phyloP scores from a whole-genome alignment of 2,329 filamentous ascomycete genomes.

The Beauveria sp. region DNA sequence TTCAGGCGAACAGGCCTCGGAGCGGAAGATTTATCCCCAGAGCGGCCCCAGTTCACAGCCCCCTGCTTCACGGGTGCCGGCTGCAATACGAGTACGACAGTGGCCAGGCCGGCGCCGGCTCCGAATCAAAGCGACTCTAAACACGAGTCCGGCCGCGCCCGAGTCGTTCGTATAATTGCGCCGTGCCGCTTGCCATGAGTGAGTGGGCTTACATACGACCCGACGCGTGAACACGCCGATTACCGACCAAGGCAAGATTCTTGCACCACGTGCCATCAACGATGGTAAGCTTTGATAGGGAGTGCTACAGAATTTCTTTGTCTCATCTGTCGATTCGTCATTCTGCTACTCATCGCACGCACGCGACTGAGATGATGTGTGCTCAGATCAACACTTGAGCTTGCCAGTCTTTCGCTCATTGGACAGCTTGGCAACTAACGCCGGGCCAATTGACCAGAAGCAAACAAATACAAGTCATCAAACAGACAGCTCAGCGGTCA shows the following conservation, averaged over 20 bases:
- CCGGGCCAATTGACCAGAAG: background rate
- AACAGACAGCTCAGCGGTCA: background rate
- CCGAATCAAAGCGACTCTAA: background rate
- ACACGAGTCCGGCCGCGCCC: background rate
- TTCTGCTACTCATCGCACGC: background rate
- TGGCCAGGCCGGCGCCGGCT: background rate
- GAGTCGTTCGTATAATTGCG: background rate
- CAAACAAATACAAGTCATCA: background rate
- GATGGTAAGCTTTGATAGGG: background rate
- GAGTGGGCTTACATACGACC: too few species aligned
- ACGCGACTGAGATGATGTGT: background rate
- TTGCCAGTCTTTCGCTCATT: background rate
- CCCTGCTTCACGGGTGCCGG: background rate
- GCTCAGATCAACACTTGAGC: background rate
- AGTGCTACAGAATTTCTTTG: background rate
- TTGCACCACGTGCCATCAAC: background rate
- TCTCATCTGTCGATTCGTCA: background rate
- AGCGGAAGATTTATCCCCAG: background rate
- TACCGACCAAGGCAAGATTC: too few species aligned
- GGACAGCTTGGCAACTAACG: background rate
- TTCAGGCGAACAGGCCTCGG: background rate
- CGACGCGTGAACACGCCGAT: too few species aligned
- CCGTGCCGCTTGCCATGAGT: background rate
- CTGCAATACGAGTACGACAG: slow-evolving; percentile 1
- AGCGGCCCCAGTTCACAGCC: background rate